Evolutionary conservation across 495 filamentous ascomycete genomes (phyloP).

Genomic region (Durotheca rogersii): DNA sequence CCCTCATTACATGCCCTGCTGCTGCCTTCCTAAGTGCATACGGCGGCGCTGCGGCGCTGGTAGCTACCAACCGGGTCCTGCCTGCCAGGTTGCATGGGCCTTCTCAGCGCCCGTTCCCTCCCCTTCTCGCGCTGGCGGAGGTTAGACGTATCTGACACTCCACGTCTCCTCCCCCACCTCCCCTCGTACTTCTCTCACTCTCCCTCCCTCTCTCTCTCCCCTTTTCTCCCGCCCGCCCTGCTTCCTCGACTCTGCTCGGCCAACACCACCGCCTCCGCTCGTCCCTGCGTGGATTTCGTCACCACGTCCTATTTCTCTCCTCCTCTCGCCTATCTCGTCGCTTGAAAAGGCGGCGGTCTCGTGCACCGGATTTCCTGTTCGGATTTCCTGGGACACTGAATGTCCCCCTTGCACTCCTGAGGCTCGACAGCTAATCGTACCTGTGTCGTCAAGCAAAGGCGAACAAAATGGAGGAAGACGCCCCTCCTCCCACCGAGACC

Average conservation of each 20-base stretch:
- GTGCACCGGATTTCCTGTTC: neutral
- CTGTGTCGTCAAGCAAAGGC: neutral
- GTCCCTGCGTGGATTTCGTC: no score
- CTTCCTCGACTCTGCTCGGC: constrained; percentile 28
- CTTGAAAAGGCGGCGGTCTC: neutral
- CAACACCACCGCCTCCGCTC: constrained; percentile 22
- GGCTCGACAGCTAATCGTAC: neutral
- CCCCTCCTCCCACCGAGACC: neutral
- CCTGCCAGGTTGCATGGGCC: neutral
- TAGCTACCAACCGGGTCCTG: constrained; percentile 5
- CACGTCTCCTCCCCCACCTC: constrained; percentile 3
- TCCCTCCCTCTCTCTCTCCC: constrained; percentile 18
- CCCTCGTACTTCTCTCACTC: constrained; percentile 8
- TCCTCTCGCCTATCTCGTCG: constrained; percentile 6
- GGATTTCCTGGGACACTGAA: constrained; percentile 3
- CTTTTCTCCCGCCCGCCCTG: constrained; percentile 5
- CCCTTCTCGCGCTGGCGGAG: neutral
- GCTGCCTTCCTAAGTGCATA: no score
- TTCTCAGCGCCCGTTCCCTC: neutral
- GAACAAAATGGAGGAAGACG: constrained; percentile 12
- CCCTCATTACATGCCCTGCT: neutral
- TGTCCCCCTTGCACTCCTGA: constrained; percentile 4
- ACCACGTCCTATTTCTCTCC: no score
- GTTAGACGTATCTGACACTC: constrained; percentile 22
- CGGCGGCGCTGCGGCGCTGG: no score